Base-by-base conservation (phyloP, 768 basidiomycete genomes). In the Leccinum imitatum region DNA sequence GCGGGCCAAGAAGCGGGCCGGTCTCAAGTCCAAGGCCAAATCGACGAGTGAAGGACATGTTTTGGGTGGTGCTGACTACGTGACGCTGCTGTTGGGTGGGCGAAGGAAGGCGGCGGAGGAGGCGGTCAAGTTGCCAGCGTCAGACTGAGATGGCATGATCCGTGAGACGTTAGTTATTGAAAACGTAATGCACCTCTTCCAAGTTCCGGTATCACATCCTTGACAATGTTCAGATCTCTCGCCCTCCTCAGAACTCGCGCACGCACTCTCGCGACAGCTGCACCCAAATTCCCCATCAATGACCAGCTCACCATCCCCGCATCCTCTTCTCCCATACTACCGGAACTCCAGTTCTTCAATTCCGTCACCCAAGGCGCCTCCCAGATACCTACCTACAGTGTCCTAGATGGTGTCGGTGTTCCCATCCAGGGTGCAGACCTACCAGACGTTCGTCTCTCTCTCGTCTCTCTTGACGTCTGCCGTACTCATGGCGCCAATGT, bases 311-410 rank as follows among this genome's bases (percentile, higher is more conserved):
- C 74, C 47, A 66, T 84, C 17, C 80, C 81, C 3, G 73, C 74
- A 19, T 77, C 81, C 0, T 73, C 70, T 13, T 87, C 88, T 0
- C 87, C 88, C 17, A 83, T 94, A 47, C 84, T 86, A 7, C 72
- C 90, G 14, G 84, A 82, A 56, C 82, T 91, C 41, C 75, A 85
- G 53, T 94, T 93, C 78, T 88, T 93, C 79, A 93, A 93, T 73
- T 84, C 90, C 0, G 84, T 93, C 30, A 83, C 82, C 37, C 78
- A 77, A 9, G 82, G 80, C 46, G 79, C 80, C 14, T 78, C 79
- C 21, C 82, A 82, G 65, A 93, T 96, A 65, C 92, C 95, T 4
- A 91, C 93, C 5, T 96, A 87, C 75, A 82, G 95, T 53, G 82
- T 97, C 1, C 75, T 98, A 31, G 95, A 95, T 73, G 88, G 92